Evolutionary conservation across 2,329 filamentous ascomycete species (phyloP).

Genomic region (Graphilbum fragrans): DNA sequence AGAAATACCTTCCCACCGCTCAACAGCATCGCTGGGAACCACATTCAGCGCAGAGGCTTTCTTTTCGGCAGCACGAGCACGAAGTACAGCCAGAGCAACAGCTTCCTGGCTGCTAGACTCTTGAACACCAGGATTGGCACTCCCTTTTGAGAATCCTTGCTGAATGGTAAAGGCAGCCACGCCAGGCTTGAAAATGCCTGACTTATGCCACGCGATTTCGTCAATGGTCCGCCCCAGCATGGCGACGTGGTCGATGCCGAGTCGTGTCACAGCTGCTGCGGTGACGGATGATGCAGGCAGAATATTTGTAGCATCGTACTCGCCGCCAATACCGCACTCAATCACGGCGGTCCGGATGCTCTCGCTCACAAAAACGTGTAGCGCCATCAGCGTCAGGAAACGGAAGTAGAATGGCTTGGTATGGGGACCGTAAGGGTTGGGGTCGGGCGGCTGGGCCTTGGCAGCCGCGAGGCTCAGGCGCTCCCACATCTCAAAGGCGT

Average conservation of each 20-base stretch:
- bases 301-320: conserved; percentile 61
- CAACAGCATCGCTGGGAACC: conserved; percentile 32
- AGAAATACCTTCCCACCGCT: conserved; percentile 33
- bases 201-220: conserved; percentile 64
- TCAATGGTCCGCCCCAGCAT: conserved; percentile 50
- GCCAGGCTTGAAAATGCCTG: conserved; percentile 54
- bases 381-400: conserved; percentile 77
- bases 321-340: conserved; percentile 85
- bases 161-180: conserved; percentile 44
- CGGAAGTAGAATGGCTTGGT: conserved; percentile 88
- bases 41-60: conserved; percentile 29
- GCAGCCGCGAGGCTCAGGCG: conserved; percentile 28
- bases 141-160: conserved; percentile 16
- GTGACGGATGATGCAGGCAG: conserved; percentile 26
- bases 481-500: conserved; percentile 82
- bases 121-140: neutral
- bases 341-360: conserved; percentile 69
- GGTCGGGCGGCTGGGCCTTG: conserved; percentile 22
- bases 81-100: conserved; percentile 39
- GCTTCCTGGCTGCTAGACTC: too few species aligned
- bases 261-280: conserved; percentile 27
- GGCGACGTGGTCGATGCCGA: conserved; percentile 58
- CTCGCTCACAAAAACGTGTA: conserved; percentile 69
- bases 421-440: conserved; percentile 37
- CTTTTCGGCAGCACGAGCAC: conserved; percentile 41